A percentile compares a stretch with the other conserved stretches of the same genome.
Evolutionary conservation across 1,284 basidiomycete genomes (phyloP).

Genomic region (Cutaneotrichosporon mucoides): DNA sequence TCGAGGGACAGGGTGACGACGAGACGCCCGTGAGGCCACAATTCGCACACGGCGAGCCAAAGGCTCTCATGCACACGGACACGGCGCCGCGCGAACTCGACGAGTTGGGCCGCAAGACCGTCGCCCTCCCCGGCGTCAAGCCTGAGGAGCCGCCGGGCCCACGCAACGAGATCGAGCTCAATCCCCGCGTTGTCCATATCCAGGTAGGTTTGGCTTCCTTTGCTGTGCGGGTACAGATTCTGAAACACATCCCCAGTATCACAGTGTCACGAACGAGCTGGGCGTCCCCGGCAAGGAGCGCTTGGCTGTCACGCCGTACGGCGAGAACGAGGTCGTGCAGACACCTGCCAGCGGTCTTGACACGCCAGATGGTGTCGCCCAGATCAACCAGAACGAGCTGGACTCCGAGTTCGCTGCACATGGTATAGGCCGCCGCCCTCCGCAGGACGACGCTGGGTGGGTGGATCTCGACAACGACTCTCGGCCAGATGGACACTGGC

Average conservation of each 20-base stretch:
- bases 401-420: neutral
- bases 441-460: neutral
- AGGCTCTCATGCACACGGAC: neutral
- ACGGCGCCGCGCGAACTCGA: slow-evolving; percentile 5
- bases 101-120: slow-evolving; percentile 29
- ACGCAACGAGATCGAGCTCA: slow-evolving; percentile 40
- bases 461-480: neutral
- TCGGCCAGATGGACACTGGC: neutral
- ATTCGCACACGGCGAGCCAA: slow-evolving; percentile 4
- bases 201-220: slow-evolving; percentile 30
- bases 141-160: slow-evolving; percentile 40
- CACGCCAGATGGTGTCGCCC: neutral
- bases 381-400: neutral
- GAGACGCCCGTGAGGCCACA: too few species aligned
- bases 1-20: slow-evolving; percentile 10
- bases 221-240: slow-evolving; percentile 1
- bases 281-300: slow-evolving; percentile 14
- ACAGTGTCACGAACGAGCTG: neutral
- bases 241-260: neutral
- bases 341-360: neutral
- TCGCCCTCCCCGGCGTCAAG: slow-evolving; percentile 32
- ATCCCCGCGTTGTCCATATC: slow-evolving; percentile 36
- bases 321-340: slow-evolving; percentile 25
- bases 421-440: neutral
- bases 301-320: slow-evolving; percentile 33